These are phyloP conservation scores for Xylaria digitata DNA, from an alignment of 2,329 filamentous ascomycete genomes.

Conservation along the genomic window DNA sequence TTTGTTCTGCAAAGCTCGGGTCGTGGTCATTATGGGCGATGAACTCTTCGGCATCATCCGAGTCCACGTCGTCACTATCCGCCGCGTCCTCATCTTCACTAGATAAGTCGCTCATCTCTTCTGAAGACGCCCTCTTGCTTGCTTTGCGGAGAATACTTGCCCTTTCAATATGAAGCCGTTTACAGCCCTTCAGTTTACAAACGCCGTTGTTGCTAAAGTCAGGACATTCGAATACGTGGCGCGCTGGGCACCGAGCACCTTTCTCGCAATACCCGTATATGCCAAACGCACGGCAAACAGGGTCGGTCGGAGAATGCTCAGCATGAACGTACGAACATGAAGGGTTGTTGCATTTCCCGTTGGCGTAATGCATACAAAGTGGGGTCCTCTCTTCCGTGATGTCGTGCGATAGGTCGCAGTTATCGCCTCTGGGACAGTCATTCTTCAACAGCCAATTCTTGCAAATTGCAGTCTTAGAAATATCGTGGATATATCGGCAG, in stretches of 20 bases:
- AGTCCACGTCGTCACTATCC: constrained; percentile 82
- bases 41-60: constrained; percentile 77
- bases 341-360: constrained; percentile 88
- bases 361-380: constrained; percentile 88
- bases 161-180: constrained; percentile 86
- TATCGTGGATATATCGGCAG: constrained; percentile 87
- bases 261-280: constrained; percentile 89
- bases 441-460: constrained; percentile 85
- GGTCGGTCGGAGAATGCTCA: constrained; percentile 78
- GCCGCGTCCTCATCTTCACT: constrained; percentile 80
- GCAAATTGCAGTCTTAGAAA: constrained; percentile 88
- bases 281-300: constrained; percentile 86
- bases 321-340: constrained; percentile 90
- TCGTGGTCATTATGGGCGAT: constrained; percentile 67
- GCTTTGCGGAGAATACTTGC: constrained; percentile 81
- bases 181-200: constrained; percentile 85
- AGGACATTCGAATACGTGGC: constrained; percentile 93
- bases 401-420: constrained; percentile 92
- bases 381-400: constrained; percentile 85
- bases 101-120: constrained; percentile 75
- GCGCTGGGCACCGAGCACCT: constrained; percentile 79
- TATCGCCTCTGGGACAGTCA: constrained; percentile 78
- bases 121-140: constrained; percentile 59
- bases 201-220: constrained; percentile 91
- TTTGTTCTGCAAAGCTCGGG: constrained; percentile 66